phyloP scores from a whole-genome alignment of 441 rosid species.

The Gossypium gossypioides region DNA sequence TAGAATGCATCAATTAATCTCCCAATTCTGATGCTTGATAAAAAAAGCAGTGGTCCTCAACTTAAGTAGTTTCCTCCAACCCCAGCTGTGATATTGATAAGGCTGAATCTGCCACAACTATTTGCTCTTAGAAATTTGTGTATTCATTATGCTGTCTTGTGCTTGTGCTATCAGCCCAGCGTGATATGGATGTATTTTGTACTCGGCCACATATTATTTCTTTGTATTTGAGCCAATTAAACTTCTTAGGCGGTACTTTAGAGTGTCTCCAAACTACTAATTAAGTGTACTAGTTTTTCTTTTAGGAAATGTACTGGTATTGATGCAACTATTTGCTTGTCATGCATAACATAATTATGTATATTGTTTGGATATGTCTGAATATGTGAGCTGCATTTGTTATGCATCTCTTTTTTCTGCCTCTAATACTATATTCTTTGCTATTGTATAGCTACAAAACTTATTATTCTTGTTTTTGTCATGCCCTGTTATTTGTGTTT shows the following conservation, averaged over 20 bases:
- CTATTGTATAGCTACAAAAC: background rate
- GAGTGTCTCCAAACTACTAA: background rate
- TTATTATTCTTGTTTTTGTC: too few relatives aligned
- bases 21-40: background rate
- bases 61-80: background rate
- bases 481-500: background rate
- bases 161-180: background rate
- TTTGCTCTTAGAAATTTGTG: background rate
- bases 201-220: background rate
- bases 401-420: background rate
- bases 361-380: background rate
- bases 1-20: background rate
- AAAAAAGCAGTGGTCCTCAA: background rate
- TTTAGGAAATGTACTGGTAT: background rate
- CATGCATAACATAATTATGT: background rate
- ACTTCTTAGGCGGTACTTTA: background rate
- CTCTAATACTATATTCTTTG: background rate
- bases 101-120: background rate
- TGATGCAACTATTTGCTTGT: background rate
- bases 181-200: background rate
- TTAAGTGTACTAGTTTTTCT: background rate
- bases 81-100: background rate
- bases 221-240: background rate
- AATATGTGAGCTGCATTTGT: slow-evolving; percentile 1
- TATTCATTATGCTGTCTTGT: slow-evolving; percentile 3